These are phyloP conservation scores for Oryza meyeriana DNA, from an alignment of 176 grass and related monocot species.

Conservation along the genomic window DNA sequence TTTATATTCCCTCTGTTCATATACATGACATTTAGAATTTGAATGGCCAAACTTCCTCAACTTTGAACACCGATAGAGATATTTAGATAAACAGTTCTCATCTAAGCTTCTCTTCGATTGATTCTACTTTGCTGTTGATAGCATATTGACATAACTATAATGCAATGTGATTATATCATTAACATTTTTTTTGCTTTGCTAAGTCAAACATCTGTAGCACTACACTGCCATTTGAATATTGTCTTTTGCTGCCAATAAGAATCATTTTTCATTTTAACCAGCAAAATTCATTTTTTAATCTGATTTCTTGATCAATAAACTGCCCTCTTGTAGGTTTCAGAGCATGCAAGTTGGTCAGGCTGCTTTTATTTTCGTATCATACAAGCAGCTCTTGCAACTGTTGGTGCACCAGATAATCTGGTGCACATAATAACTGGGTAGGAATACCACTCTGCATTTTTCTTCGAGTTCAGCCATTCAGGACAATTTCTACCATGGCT, in stretches of 20 bases:
- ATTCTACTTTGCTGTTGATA: background rate
- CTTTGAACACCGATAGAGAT: background rate
- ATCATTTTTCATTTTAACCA: background rate
- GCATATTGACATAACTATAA: background rate
- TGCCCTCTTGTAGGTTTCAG: slow-evolving; percentile 62
- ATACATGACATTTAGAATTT: background rate
- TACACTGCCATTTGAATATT: background rate
- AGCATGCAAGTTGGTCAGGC: slow-evolving; percentile 96
- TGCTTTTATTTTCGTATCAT: slow-evolving; percentile 97
- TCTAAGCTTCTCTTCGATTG: background rate
- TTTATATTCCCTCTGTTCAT: background rate
- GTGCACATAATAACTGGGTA: slow-evolving; percentile 98
- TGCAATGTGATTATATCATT: background rate
- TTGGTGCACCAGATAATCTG: slow-evolving; percentile 91
- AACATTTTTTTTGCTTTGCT: background rate
- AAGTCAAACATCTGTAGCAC: background rate
- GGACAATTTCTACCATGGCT: background rate
- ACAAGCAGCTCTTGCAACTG: slow-evolving; percentile 94
- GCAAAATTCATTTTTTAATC: background rate
- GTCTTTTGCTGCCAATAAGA: background rate
- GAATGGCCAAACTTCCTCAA: background rate
- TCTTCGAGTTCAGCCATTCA: slow-evolving; percentile 23
- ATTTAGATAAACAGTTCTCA: background rate
- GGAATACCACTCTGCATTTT: slow-evolving; percentile 1
- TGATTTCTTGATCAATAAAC: background rate